Percentiles rank a stretch among this genome's conserved stretches.
Conservation (phyloP, 371 early-diverging fungal genomes). For the Parasitella parasitica region DNA sequence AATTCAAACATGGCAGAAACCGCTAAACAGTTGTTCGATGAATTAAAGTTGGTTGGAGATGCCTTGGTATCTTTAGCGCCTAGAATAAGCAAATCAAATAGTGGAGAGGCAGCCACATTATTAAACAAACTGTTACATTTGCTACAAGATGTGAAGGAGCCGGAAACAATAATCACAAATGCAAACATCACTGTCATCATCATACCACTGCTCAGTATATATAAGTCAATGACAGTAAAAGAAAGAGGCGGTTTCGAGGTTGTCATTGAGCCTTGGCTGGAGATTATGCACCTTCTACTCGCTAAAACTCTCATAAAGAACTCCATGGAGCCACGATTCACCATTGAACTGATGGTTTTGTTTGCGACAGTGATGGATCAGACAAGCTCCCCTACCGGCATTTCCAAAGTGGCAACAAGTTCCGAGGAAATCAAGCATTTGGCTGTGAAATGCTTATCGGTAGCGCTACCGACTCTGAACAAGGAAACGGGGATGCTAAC, state of each 20-base stretch:
- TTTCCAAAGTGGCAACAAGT: not conserved
- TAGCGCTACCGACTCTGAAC: constrained; percentile 26
- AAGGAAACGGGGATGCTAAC: constrained; percentile 17
- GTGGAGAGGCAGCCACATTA: not conserved
- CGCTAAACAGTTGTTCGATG: not conserved
- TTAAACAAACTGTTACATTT: not conserved
- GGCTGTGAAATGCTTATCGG: constrained; percentile 35
- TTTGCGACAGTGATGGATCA: constrained; percentile 1
- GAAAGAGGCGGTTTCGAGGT: not conserved
- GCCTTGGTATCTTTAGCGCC: not conserved
- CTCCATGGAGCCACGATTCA: not conserved
- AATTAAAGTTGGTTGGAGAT: not conserved
- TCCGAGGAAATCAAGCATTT: constrained; percentile 41
- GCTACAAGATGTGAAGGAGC: not conserved
- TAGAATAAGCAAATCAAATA: not conserved
- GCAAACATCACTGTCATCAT: not conserved
- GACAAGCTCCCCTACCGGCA: not conserved
- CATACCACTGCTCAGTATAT: not conserved
- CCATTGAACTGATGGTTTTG: constrained; percentile 4
- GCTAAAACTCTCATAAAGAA: constrained; percentile 9
- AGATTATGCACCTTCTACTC: constrained; percentile 17
- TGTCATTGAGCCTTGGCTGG: constrained; percentile 9
- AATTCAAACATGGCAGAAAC: not conserved
- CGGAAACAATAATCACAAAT: not conserved
- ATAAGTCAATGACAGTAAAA: not conserved